A percentile compares a stretch with the other conserved stretches of the same genome.
Evolutionary conservation across 148 eudicot species (phyloP).

Genomic region (Arctostaphylos glauca): DNA sequence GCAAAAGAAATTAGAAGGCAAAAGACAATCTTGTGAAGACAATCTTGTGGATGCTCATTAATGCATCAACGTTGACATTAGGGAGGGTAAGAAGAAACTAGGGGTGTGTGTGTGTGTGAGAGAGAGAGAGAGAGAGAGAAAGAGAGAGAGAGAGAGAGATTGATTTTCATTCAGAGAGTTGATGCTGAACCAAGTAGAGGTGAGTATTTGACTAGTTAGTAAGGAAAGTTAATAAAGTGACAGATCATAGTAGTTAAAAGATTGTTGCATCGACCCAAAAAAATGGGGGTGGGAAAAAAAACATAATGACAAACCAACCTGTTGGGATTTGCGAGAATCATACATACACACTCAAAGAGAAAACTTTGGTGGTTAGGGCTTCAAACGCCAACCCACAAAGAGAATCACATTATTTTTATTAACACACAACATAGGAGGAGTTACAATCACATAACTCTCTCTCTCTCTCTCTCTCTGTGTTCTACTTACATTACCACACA

Average conservation of each 20-base stretch:
- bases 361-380: too few species aligned
- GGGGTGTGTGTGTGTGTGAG: neutral
- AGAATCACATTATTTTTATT: too few species aligned
- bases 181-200: neutral
- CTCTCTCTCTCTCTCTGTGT: too few species aligned
- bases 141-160: neutral
- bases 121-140: conserved; percentile 6
- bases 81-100: too few species aligned
- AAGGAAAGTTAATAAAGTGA: neutral
- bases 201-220: neutral
- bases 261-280: neutral
- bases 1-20: too few species aligned
- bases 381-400: too few species aligned
- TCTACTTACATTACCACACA: too few species aligned
- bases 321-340: too few species aligned
- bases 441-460: too few species aligned
- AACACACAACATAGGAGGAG: too few species aligned
- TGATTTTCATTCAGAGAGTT: neutral
- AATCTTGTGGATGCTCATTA: neutral
- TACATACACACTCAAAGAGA: too few species aligned
- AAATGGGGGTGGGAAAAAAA: neutral
- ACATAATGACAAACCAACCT: neutral
- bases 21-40: too few species aligned
- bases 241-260: neutral
- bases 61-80: neutral